Base-by-base conservation (phyloP, 2,329 filamentous ascomycete species). In the Trichoderma sp. region DNA sequence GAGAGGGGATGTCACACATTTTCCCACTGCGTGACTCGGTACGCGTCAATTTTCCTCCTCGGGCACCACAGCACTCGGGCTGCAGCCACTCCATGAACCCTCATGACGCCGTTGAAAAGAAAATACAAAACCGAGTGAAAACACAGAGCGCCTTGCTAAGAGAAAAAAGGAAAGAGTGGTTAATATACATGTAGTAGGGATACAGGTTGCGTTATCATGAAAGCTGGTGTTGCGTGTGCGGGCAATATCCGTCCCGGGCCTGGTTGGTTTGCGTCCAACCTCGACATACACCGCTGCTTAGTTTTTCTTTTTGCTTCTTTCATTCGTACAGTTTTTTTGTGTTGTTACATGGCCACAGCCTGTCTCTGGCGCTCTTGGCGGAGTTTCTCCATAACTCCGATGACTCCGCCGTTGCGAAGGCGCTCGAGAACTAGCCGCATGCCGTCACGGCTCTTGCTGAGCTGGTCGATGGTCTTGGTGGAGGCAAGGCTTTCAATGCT, bases 341-440 rank as follows among this genome's bases (percentile, higher is more conserved):
- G 55, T 23, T 57, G 53, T 74, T 71, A 73, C 50, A 62, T 59
- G 69, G 71, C 72, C 11, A 71, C 53, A 26, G 58, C 34, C 65
- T 81, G 79, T 68, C 76, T 76, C 55, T 82, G 80, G 68, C 83
- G 82, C 73, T 85, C 83, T 57, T 82, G 78, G 55, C 87, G 84
- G 74, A 87, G 81, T 64, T 87, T 84, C 78, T 90, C 88, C 39
- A 90, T 80, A 34, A 90, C 87, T 50, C 86, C 86, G 70, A 89
- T 86, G 71, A 89, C 84, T 34, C 87, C 86, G 53, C 85, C 88
- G 79, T 88, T 87, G 62, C 88, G 85, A 67, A 90, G 82, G 62
- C 93, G 85, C 80, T 94, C 92, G 26, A 96, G 85, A 9, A 96
- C 93, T 47, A 95, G 88, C 71, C 88, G 90, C 93, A 96, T 95